Evolutionary conservation across 495 filamentous ascomycete genomes (phyloP), one percentile per base, ranked within the genome.

Genomic region (Arthonia radiata): DNA sequence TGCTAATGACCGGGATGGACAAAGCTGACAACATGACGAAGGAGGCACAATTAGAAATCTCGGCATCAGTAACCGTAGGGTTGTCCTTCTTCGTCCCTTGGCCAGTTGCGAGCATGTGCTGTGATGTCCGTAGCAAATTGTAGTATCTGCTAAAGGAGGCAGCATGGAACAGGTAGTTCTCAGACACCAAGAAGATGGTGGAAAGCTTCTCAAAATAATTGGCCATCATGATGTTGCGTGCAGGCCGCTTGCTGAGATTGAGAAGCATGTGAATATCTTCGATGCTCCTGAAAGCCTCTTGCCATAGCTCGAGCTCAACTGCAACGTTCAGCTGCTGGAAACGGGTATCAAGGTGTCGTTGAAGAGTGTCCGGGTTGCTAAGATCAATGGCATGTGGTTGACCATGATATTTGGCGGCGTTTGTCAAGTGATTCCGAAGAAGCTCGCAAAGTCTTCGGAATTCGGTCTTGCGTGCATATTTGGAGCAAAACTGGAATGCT

Each of bases 171-270:
- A 97, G 67, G 44, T 93, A 94, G 54, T 97, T 97, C 56, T 92
- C 89, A 49, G 82, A 89, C 37, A 94, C 89, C 21, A 97, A 65
- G 61, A 97, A 97, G 45, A 97, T 97, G 25, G 80, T 69, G 19
- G 86, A 91, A 27, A 97, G 64, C 53, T 93, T 92, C 61, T 97
- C 89, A 54, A 94, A 97, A 66, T 97, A 97, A 55, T 94, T 97
- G 49, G 89, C 86, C 86, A 97, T 97, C 82, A 94, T 93, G 36
- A 92, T 62, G 49, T 93, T 92, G 71, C 93, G 93, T n/a, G 86
- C 74, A 21, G 81, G 82, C 27, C 83, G 76, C 65, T 97, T 97
- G 77, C 86, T 94, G 33, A 94, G 64, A 60, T 71, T 94, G 36
- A 97, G 65, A 32, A 97, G 67, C n/a, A 79, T 92, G 53, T 97